These are phyloP conservation scores for Galeopsis tetrahit DNA, from an alignment of 257 asterid genomes.

Conservation along the genomic window DNA sequence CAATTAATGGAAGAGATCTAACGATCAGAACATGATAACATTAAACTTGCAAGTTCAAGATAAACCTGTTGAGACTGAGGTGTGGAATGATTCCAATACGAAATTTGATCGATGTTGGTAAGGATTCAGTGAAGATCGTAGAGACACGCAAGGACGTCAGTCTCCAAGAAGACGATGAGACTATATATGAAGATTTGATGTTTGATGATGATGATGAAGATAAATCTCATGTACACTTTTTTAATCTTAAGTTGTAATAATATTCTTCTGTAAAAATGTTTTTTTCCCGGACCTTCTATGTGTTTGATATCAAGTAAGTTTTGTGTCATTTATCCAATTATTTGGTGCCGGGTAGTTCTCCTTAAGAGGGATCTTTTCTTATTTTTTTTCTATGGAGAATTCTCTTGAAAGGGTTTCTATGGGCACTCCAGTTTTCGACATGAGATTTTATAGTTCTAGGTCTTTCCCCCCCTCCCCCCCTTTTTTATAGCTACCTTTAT, in stretches of 20 bases:
- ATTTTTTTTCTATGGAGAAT: neutral
- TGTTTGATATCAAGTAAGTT: no score
- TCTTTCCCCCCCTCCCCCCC: no score
- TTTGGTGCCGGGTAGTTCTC: no score
- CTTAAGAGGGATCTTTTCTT: neutral
- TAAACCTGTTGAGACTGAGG: no score
- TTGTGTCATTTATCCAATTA: no score
- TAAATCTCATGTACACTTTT: conserved; percentile 38
- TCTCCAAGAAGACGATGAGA: conserved; percentile 42
- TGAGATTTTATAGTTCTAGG: no score
- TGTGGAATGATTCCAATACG: conserved; percentile 40
- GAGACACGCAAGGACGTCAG: conserved; percentile 43
- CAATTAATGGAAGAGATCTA: no score
- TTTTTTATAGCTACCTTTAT: no score
- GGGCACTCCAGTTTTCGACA: no score
- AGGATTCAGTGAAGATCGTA: conserved; percentile 57
- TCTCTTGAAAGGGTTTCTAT: no score
- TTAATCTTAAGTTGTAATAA: conserved; percentile 11
- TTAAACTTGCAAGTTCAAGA: neutral
- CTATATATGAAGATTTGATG: conserved; percentile 39
- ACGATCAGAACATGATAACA: neutral
- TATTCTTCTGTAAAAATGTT: no score
- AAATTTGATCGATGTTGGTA: conserved; percentile 51
- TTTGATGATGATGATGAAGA: conserved; percentile 48
- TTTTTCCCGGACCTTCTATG: no score